These are phyloP conservation scores for Lepidium didymum DNA, from an alignment of 345 rosid genomes.

Conservation along the genomic window DNA sequence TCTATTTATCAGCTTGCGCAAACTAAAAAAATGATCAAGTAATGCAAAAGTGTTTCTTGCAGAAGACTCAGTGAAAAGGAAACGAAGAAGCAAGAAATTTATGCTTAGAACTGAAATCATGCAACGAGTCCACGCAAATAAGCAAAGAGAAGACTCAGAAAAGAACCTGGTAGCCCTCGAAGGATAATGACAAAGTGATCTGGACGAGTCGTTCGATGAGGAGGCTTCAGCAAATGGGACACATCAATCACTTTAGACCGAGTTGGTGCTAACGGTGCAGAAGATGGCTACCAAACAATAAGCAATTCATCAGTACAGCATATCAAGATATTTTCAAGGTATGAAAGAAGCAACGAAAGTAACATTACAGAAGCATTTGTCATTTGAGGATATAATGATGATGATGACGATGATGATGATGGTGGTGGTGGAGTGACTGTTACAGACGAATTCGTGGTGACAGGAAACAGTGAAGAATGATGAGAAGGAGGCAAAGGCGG, in stretches of 20 bases:
- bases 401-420: slow-evolving; percentile 7
- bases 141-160: not conserved
- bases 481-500: slow-evolving; percentile 53
- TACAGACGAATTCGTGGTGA: slow-evolving; percentile 31
- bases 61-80: not conserved
- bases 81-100: not conserved
- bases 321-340: not conserved
- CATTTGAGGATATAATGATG: slow-evolving; percentile 21
- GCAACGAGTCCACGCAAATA: not conserved
- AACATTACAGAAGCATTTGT: slow-evolving; percentile 21
- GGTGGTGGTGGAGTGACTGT: not conserved
- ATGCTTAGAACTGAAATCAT: not conserved
- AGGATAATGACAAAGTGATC: slow-evolving; percentile 82
- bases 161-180: slow-evolving; percentile 84
- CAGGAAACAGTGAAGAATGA: slow-evolving; percentile 47
- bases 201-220: slow-evolving; percentile 64
- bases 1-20: not conserved
- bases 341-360: not conserved
- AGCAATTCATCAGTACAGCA: slow-evolving; percentile 29
- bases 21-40: not conserved
- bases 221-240: slow-evolving; percentile 57
- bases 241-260: slow-evolving; percentile 60
- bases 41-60: not conserved
- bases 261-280: slow-evolving; percentile 28
- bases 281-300: slow-evolving; percentile 24